These are phyloP conservation scores for Rhynchospora pubera DNA, from an alignment of 176 grass and related monocot species.

Conservation along the genomic window DNA sequence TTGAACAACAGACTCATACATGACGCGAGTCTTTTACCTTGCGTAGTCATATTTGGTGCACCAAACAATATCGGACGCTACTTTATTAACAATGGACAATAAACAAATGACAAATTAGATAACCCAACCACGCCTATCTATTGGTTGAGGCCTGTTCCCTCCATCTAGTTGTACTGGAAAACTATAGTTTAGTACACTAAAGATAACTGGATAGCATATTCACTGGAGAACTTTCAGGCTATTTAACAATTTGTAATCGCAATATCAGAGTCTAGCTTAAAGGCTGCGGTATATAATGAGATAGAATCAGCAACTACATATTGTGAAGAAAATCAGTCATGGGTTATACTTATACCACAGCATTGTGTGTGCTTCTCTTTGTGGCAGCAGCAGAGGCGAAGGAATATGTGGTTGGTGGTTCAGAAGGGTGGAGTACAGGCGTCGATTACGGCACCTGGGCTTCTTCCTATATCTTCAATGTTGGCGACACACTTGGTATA, in stretches of 20 bases:
- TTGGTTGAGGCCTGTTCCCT: neutral
- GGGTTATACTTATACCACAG: slow-evolving; percentile 1
- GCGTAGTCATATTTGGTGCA: neutral
- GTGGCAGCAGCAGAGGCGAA: slow-evolving; percentile 25
- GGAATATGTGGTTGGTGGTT: slow-evolving; percentile 51
- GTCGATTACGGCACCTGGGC: slow-evolving; percentile 51
- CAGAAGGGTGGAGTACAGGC: slow-evolving; percentile 35
- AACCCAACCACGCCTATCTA: slow-evolving; percentile 15
- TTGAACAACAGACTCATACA: neutral
- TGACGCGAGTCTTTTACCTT: neutral
- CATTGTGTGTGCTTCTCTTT: slow-evolving; percentile 6
- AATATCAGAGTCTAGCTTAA: neutral
- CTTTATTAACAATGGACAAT: neutral
- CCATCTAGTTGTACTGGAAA: neutral
- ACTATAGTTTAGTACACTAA: neutral
- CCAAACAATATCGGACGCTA: slow-evolving; percentile 19
- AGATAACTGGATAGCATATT: slow-evolving; percentile 4
- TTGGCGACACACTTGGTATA: slow-evolving; percentile 48
- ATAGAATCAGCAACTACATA: neutral
- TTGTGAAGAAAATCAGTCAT: slow-evolving; percentile 12
- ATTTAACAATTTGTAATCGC: neutral
- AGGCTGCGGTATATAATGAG: slow-evolving; percentile 7
- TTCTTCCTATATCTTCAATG: slow-evolving; percentile 28
- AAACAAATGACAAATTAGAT: slow-evolving; percentile 17
- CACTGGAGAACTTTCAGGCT: slow-evolving; percentile 5